These are phyloP conservation scores for Aureoboletus auriporus DNA, from an alignment of 768 basidiomycete genomes.

Conservation along the genomic window DNA sequence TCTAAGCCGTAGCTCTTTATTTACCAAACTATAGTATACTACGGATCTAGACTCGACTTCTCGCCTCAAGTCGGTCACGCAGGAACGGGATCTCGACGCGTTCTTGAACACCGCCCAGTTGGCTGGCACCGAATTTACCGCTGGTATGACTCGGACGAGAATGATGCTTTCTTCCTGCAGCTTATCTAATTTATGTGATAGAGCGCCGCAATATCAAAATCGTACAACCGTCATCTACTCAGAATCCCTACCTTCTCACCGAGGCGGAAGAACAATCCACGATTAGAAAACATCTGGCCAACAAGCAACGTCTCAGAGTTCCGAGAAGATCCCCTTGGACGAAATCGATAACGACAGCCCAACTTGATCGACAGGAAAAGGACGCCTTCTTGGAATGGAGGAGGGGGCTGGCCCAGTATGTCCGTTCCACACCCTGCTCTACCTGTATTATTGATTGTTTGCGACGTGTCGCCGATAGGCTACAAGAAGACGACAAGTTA, in stretches of 20 bases:
- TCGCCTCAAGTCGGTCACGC: constrained; percentile 87
- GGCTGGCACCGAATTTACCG: constrained; percentile 93
- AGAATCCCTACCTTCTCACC: constrained; percentile 84
- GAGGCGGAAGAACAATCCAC: constrained; percentile 79
- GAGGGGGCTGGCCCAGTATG: constrained; percentile 85
- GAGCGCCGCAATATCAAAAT: constrained; percentile 81
- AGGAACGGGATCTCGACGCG: constrained; percentile 93
- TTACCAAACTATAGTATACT: constrained; percentile 45
- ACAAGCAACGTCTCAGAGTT: constrained; percentile 74
- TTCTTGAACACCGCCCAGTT: constrained; percentile 93
- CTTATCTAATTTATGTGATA: constrained; percentile 23
- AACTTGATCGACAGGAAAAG: constrained; percentile 87
- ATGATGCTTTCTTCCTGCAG: not conserved
- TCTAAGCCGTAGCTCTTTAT: not conserved
- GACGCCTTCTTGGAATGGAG: constrained; percentile 92
- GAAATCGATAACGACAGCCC: constrained; percentile 65
- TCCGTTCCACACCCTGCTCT: constrained; percentile 12
- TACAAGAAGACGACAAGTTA: constrained; percentile 83
- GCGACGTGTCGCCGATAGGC: constrained; percentile 36
- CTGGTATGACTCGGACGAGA: constrained; percentile 58
- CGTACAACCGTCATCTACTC: constrained; percentile 51
- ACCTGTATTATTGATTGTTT: not conserved
- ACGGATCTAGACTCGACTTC: constrained; percentile 66
- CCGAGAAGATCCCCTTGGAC: constrained; percentile 91
- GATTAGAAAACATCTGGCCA: constrained; percentile 67